Conservation (phyloP, 768 basidiomycete genomes). For the Lactifluus piperatus region DNA sequence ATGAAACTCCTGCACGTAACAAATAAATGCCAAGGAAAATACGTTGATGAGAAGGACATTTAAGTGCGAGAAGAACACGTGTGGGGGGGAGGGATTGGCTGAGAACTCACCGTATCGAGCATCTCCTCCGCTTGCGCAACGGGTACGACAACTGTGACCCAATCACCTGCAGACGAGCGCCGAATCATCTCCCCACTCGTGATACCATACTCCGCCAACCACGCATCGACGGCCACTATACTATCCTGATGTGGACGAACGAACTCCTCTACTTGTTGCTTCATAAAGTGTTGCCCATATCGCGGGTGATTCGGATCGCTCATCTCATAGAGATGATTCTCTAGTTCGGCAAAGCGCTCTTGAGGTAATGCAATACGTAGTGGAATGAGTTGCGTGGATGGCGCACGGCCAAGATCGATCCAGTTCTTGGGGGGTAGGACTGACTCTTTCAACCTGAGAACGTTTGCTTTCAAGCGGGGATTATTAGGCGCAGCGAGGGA, state of each 20-base stretch:
- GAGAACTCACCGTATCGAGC: conserved; percentile 50
- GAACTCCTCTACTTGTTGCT: conserved; percentile 54
- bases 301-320: conserved; percentile 20
- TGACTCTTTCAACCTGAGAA: conserved; percentile 10
- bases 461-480: neutral
- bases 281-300: conserved; percentile 41
- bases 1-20: conserved; percentile 43
- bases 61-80: neutral
- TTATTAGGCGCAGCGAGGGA: neutral
- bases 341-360: conserved; percentile 21
- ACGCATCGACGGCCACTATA: conserved; percentile 45
- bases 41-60: neutral
- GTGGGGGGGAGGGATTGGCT: neutral
- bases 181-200: conserved; percentile 28
- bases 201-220: conserved; percentile 52
- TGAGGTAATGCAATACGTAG: conserved; percentile 34
- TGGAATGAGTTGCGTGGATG: conserved; percentile 37
- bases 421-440: conserved; percentile 33
- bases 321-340: conserved; percentile 21
- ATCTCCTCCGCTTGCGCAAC: conserved; percentile 56
- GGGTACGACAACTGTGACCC: conserved; percentile 53
- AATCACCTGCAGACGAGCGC: conserved; percentile 60
- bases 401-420: conserved; percentile 36
- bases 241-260: conserved; percentile 50
- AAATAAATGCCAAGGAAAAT: neutral